A percentile compares a stretch with the other conserved stretches of the same genome.
Evolutionary conservation across 352 stramenopile genomes (phyloP).

Genomic region (Pythium brassicae): DNA sequence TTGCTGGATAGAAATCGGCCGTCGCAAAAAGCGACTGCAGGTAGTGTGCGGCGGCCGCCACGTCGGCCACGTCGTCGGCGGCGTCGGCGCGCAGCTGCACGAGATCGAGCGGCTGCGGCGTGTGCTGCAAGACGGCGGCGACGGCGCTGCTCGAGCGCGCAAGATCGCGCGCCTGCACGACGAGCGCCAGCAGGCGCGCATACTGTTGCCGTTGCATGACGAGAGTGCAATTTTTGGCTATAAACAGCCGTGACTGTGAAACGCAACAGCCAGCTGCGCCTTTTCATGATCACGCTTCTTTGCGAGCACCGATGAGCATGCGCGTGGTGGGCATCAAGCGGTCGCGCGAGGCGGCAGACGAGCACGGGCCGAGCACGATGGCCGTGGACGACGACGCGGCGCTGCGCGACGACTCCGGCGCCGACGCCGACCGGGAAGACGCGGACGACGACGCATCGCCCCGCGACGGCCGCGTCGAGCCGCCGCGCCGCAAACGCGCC

Average conservation of each 20-base stretch:
- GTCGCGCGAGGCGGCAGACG: slow-evolving; percentile 6
- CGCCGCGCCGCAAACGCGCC: slow-evolving; percentile 41
- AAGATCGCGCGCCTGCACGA: slow-evolving; percentile 25
- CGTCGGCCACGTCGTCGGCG: background rate
- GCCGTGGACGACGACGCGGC: slow-evolving; percentile 9
- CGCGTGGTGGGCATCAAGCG: slow-evolving; percentile 19
- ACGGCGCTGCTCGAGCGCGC: background rate
- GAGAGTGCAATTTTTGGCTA: no score
- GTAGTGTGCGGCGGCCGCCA: background rate
- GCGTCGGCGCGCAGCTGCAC: slow-evolving; percentile 21
- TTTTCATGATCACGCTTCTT: background rate
- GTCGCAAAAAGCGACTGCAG: slow-evolving; percentile 1
- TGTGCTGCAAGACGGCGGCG: background rate
- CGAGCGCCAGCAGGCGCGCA: slow-evolving; percentile 15
- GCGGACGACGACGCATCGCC: slow-evolving; percentile 14
- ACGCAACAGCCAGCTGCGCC: no score
- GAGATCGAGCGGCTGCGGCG: slow-evolving; percentile 15
- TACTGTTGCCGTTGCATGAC: slow-evolving; percentile 10
- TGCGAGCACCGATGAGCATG: slow-evolving; percentile 1
- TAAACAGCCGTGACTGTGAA: no score
- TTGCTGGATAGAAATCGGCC: background rate
- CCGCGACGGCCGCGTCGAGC: slow-evolving; percentile 12
- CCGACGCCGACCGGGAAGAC: slow-evolving; percentile 16
- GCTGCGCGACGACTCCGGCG: slow-evolving; percentile 6
- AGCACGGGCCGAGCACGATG: slow-evolving; percentile 8